Evolutionary conservation across 345 rosid species (phyloP).

Genomic region (Hirschfeldia incana): DNA sequence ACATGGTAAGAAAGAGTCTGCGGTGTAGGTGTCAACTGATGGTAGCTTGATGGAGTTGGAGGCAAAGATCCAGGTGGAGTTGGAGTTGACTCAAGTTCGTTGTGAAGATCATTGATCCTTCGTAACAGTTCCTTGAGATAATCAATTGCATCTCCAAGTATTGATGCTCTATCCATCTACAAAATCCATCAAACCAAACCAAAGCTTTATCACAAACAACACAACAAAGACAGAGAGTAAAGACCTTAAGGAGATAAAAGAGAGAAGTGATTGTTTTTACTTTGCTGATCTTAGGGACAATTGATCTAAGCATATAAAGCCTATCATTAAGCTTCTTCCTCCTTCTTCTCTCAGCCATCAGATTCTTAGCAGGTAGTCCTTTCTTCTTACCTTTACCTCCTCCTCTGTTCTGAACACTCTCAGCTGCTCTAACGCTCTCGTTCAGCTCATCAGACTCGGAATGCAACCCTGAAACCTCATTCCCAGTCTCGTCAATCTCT

Average conservation of each 20-base stretch:
- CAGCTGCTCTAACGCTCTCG: too few relatives aligned
- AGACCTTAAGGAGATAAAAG: neutral
- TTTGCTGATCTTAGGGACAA: neutral
- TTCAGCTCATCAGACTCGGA: neutral
- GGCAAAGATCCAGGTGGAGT: neutral
- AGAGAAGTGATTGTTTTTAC: neutral
- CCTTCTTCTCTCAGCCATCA: neutral
- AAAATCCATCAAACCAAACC: neutral
- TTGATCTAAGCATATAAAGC: neutral
- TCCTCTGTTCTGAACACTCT: neutral
- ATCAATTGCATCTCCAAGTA: neutral
- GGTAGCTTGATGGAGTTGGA: neutral
- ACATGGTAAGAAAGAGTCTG: neutral
- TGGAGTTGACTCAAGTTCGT: neutral
- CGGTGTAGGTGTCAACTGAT: neutral
- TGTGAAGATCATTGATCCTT: neutral
- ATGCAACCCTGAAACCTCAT: too few relatives aligned
- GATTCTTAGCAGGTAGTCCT: neutral
- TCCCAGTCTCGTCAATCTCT: neutral
- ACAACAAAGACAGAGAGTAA: neutral
- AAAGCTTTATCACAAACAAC: neutral
- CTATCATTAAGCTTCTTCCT: neutral
- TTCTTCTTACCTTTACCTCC: neutral
- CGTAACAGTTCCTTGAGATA: neutral
- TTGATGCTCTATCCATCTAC: neutral